Evolutionary conservation across 345 rosid species (phyloP), one percentile per base, ranked within the genome.

Genomic region (Acer negundo): DNA sequence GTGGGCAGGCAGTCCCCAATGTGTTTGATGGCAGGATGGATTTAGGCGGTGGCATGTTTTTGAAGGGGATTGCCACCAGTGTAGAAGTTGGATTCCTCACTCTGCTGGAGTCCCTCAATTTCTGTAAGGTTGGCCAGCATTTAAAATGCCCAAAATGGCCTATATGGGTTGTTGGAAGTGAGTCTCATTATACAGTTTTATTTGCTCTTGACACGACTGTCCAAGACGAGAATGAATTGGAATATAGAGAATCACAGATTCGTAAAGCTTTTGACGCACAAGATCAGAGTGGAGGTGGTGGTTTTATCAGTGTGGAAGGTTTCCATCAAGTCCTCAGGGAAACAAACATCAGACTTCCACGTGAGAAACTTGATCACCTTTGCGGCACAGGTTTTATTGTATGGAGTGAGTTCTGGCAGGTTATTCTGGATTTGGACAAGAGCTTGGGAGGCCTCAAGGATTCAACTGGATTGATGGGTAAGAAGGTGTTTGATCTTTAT

Each of bases 271-370:
- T 97, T 56, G 96, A 97, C 78, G 89, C 91, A 47, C 97, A 93
- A 80, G 98, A 97, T 85, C 93, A 97, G 84, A 97, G 99, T 73
- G 99, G 98, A 13, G 99, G 98, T 17, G 98, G 99, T n/a, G 99
- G 99, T 51, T 97, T 97, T 81, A 94, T 97, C 59, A 87, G 90
- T 55, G 97, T 89, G 67, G 99, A 97, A 85, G 97, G 96, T 70
- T 97, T 97, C 80, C 97, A 90, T 76, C 97, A 94, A 75, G 93
- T 97, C 68, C 80, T 93, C 47, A 76, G 89, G 71, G 98, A 89
- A 68, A 82, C 93, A 22, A 84, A 82, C 80, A 78, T 94, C 72
- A 86, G 81, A 78, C 87, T 97, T 76, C 92, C 97, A 12, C 79
- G 84, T 0, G 94, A 93, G 81, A 97, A 87, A 85, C 77, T 90